These are phyloP conservation scores for Phenoliferia sp. DNA, from an alignment of 1,284 basidiomycete species.

Conservation along the genomic window DNA sequence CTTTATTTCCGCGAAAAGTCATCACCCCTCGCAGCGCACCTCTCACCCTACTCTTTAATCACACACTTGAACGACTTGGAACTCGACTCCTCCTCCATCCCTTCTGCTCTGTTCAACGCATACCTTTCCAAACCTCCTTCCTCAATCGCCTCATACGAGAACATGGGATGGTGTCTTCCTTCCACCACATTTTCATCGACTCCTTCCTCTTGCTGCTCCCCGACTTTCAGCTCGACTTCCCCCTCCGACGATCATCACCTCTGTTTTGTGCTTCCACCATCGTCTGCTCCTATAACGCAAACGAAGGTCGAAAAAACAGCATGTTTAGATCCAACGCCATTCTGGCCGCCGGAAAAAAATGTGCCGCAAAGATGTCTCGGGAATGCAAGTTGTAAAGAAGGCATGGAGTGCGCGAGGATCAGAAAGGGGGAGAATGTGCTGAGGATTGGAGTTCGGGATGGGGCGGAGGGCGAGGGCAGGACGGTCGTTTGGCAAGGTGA, in stretches of 20 bases:
- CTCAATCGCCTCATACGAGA: not conserved
- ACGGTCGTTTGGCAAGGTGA: conserved; percentile 12
- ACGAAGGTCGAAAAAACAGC: not conserved
- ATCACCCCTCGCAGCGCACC: conserved; percentile 2
- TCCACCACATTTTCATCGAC: not conserved
- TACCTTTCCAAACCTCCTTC: not conserved
- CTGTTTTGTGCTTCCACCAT: not conserved
- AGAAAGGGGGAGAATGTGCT: not conserved
- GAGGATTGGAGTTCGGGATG: not conserved
- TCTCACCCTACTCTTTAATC: conserved; percentile 2
- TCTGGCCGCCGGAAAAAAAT: not conserved
- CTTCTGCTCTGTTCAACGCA: not conserved
- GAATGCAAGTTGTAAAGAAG: not conserved
- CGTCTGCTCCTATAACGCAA: not conserved
- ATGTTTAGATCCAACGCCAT: conserved; percentile 6
- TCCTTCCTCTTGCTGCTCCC: not conserved
- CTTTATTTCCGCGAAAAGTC: conserved; percentile 5
- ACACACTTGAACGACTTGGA: conserved; percentile 30
- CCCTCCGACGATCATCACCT: not conserved
- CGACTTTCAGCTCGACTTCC: not conserved
- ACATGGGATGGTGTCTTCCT: conserved; percentile 23
- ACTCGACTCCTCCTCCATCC: conserved; percentile 15
- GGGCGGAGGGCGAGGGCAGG: not conserved
- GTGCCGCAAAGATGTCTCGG: not conserved
- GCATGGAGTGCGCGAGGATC: conserved; percentile 3